Conservation (phyloP, 2,329 filamentous ascomycete species). For the Capronia epimyces region DNA sequence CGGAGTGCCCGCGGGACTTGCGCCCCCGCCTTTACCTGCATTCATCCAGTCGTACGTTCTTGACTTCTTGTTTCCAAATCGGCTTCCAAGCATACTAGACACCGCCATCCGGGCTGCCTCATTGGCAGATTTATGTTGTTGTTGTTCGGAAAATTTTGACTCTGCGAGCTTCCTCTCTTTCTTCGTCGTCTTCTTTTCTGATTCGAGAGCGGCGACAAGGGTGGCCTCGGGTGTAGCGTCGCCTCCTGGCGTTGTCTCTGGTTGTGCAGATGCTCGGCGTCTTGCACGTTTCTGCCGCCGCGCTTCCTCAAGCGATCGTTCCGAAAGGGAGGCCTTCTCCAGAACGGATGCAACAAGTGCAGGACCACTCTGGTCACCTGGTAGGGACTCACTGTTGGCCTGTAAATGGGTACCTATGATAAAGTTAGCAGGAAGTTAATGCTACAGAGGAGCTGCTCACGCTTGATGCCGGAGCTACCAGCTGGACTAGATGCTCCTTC, state of each 20-base stretch:
- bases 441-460: constrained; percentile 31
- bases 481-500: constrained; percentile 29
- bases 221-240: constrained; percentile 38
- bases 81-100: constrained; percentile 53
- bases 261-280: constrained; percentile 52
- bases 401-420: constrained; percentile 36
- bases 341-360: constrained; percentile 31
- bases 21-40: constrained; percentile 33
- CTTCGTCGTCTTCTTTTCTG: constrained; percentile 71
- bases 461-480: constrained; percentile 35
- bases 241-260: constrained; percentile 55
- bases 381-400: constrained; percentile 37
- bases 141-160: constrained; percentile 66
- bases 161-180: constrained; percentile 81
- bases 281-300: constrained; percentile 63
- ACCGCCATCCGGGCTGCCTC: constrained; percentile 73
- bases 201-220: constrained; percentile 43
- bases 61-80: constrained; percentile 39
- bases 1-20: constrained; percentile 30
- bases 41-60: constrained; percentile 48
- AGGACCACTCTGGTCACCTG: constrained; percentile 23
- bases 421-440: constrained; percentile 29
- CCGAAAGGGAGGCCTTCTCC: constrained; percentile 47
- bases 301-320: constrained; percentile 67
- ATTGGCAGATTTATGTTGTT: constrained; percentile 76